Percentiles rank a stretch among this genome's conserved stretches.
These are phyloP conservation scores for Suillus subalutaceus DNA, from an alignment of 768 basidiomycete species.

Conservation along the genomic window DNA sequence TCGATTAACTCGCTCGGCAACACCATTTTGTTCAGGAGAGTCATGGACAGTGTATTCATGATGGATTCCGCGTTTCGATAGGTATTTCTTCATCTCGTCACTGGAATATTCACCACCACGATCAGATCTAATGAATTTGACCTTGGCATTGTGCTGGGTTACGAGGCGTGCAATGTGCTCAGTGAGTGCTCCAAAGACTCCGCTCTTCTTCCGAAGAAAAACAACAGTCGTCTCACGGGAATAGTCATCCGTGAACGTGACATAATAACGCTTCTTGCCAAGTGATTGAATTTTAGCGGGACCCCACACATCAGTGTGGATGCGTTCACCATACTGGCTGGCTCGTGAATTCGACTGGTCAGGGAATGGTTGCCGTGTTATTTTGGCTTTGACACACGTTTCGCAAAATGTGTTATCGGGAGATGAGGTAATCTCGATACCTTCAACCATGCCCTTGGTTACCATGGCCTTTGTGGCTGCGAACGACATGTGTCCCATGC, in stretches of 20 bases:
- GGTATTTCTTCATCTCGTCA: constrained; percentile 20
- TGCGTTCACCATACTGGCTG: no score
- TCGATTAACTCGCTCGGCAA: constrained; percentile 13
- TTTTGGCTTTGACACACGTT: not conserved
- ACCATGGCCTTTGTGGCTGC: no score
- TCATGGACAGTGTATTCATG: constrained; percentile 26
- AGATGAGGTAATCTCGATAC: no score
- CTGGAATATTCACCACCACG: constrained; percentile 30
- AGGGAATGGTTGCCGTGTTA: not conserved
- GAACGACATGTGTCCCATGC: no score
- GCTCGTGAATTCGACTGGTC: no score
- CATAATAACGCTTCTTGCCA: constrained; percentile 28
- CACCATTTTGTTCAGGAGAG: constrained; percentile 31
- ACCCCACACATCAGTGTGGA: no score
- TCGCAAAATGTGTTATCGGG: no score
- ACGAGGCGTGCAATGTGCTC: constrained; percentile 28
- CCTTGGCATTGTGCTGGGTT: constrained; percentile 27
- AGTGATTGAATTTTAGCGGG: no score
- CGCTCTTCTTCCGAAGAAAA: constrained; percentile 33
- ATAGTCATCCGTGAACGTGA: constrained; percentile 40
- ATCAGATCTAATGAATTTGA: constrained; percentile 25
- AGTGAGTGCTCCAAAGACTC: constrained; percentile 18
- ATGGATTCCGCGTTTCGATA: constrained; percentile 22
- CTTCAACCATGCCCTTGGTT: no score
- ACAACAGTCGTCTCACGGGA: constrained; percentile 27